Evolutionary conservation across 345 rosid genomes (phyloP).

Genomic region (Eucalyptus sideroxylon): DNA sequence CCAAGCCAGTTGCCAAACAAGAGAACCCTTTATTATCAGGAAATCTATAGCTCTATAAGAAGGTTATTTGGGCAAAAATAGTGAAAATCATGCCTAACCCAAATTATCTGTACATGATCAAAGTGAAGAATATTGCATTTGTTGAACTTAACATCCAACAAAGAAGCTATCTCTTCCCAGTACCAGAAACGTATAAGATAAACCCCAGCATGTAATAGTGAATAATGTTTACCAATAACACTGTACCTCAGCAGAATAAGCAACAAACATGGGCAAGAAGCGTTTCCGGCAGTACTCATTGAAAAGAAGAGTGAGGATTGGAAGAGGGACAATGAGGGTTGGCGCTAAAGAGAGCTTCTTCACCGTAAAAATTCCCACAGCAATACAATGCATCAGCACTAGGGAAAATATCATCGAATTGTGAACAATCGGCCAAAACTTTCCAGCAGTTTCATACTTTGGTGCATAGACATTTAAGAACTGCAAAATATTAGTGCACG

Average conservation of each 20-base stretch:
- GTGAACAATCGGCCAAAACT: slow-evolving; percentile 96
- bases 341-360: slow-evolving; percentile 78
- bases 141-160: neutral
- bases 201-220: neutral
- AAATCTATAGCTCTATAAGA: neutral
- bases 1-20: neutral
- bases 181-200: neutral
- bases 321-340: slow-evolving; percentile 63
- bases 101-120: neutral
- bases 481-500: slow-evolving; percentile 25
- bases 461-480: slow-evolving; percentile 79
- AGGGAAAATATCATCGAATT: slow-evolving; percentile 81
- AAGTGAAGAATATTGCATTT: neutral
- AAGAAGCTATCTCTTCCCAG: neutral
- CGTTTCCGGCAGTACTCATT: slow-evolving; percentile 96
- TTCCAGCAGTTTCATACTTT: slow-evolving; percentile 81
- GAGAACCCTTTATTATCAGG: neutral
- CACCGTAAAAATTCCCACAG: slow-evolving; percentile 65
- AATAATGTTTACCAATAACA: neutral
- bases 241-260: slow-evolving; percentile 83
- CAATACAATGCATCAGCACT: slow-evolving; percentile 87
- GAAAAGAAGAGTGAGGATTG: slow-evolving; percentile 74
- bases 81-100: neutral
- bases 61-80: neutral
- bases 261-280: slow-evolving; percentile 66